Evolutionary conservation across 2,329 filamentous ascomycete species (phyloP), one percentile per base, ranked within the genome.

Genomic region (Didymella segeticola): DNA sequence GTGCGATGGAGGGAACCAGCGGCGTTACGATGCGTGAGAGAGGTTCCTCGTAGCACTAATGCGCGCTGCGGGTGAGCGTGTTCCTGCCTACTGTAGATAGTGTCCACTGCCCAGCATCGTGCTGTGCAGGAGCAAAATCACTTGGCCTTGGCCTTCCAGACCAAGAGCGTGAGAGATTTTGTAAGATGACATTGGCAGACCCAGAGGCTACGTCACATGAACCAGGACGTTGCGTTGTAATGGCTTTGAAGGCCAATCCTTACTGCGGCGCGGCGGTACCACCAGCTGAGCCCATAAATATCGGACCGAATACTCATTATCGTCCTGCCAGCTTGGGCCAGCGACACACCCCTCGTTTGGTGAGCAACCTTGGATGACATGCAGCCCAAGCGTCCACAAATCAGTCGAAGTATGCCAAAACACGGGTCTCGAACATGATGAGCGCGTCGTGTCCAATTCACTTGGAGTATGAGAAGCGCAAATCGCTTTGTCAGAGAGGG

Each of bases 251-350:
- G 50, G 61, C 45, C 53, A 55, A 61, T 61, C 55, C 52, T 62
- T 57, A 57, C 60, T 57, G 60, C 58, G 58, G 59, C 54, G 59
- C 60, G 60, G 65, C 58, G 58, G 62, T 63, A 57, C 60, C 36
- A 55, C 56, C 61, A 64, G 57, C 61, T 56, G 37, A 66, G 62
- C 56, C 59, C 48, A 57, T 52, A 50, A 42, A 15, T 53, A 65
- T 73, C 70, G 70, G 70, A 46, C 70, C 70, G 70, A 72, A 51
- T 71, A 14, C 36, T 53, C 54, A 62, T 61, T 64, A 62, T 56
- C 46, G 58, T 67, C 56, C 55, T 62, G 47, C 67, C 65, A 60
- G 59, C 65, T 66, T 60, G 56, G 64, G 62, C 48, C 62, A 60
- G 53, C 55, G 53, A 54, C 57, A 65, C 54, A 58, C 61, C 58